These are phyloP conservation scores for Plasmopara viticola DNA, from an alignment of 352 stramenopile genomes.

Conservation along the genomic window DNA sequence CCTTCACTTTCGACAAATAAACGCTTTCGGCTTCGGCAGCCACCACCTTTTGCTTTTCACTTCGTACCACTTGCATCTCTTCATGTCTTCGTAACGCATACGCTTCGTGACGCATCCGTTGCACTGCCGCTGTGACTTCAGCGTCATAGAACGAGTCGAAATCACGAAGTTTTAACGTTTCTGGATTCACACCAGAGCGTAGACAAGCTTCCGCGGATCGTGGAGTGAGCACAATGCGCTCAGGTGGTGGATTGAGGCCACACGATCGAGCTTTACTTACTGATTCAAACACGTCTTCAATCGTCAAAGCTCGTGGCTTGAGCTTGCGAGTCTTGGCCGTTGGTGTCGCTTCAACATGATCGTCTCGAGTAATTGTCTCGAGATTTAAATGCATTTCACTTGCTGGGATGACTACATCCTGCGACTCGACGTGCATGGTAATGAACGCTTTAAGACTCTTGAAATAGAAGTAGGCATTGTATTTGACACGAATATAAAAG, in stretches of 20 bases:
- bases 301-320: slow-evolving; percentile 48
- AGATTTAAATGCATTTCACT: slow-evolving; percentile 28
- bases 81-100: slow-evolving; percentile 89
- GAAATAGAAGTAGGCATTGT: no score
- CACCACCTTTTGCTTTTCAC: slow-evolving; percentile 73
- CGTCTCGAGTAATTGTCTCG: slow-evolving; percentile 12
- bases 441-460: no score
- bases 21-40: slow-evolving; percentile 30
- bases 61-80: slow-evolving; percentile 84
- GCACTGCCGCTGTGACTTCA: slow-evolving; percentile 74
- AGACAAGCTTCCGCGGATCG: slow-evolving; percentile 86
- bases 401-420: neutral
- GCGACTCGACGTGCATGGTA: neutral
- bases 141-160: slow-evolving; percentile 90
- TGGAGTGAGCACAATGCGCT: slow-evolving; percentile 82
- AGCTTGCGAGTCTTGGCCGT: slow-evolving; percentile 56
- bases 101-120: slow-evolving; percentile 88
- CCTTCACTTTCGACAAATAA: neutral
- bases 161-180: slow-evolving; percentile 89
- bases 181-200: slow-evolving; percentile 87
- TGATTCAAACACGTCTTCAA: slow-evolving; percentile 76
- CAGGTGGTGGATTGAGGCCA: slow-evolving; percentile 56
- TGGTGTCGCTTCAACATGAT: slow-evolving; percentile 15
- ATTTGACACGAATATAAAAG: no score
- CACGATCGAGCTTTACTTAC: slow-evolving; percentile 66